Evolutionary conservation across 176 grass and related monocot species (phyloP), one percentile per base, ranked within the genome.

Genomic region (Phoenix dactylifera): DNA sequence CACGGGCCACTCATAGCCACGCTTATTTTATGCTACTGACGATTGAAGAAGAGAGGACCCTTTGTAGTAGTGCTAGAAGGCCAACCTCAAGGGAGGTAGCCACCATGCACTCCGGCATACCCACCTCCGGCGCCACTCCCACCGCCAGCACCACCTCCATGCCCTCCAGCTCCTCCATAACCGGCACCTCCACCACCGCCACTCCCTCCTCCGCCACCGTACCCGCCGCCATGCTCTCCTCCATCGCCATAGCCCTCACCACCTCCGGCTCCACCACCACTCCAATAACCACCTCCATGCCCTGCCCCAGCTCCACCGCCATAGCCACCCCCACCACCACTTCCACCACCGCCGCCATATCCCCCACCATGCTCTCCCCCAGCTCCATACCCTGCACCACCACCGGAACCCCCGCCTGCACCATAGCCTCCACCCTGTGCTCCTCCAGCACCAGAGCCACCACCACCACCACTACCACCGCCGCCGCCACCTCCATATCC

Each of bases 361-460:
- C n/a, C 59, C 16, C 16, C 59, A 18, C 59, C 59, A 19, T 62
- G 26, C 16, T 62, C 59, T 15, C 59, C 59, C 5, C 59, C 59
- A 19, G 59, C 59, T 9, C 57, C 57, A 7, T 29, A 60, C 9
- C 57, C 57, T 39, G 19, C 30, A 19, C 59, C 59, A 18, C 17
- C 6, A 20, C 59, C 59, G 19, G 17, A 39, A 1, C 59, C 59
- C 7, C 6, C 59, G 7, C 60, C 60, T 16, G 17, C 60, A 22
- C 60, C 60, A 23, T 48, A 63, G 9, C 32, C 60, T 22, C 16
- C 59, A 18, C 59, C 59, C 1, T 7, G 17, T 19, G 5, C 59
- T 32, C 60, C 32, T 5, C 60, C 60, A 4, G 7, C 18, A 1
- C 60, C 60, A 23, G 16, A 24, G 18, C 60, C 60, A 16, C 17